Evolutionary conservation across 2,329 filamentous ascomycete species (phyloP), one percentile per base, ranked within the genome.

Genomic region (Fusarium cyanostomum): DNA sequence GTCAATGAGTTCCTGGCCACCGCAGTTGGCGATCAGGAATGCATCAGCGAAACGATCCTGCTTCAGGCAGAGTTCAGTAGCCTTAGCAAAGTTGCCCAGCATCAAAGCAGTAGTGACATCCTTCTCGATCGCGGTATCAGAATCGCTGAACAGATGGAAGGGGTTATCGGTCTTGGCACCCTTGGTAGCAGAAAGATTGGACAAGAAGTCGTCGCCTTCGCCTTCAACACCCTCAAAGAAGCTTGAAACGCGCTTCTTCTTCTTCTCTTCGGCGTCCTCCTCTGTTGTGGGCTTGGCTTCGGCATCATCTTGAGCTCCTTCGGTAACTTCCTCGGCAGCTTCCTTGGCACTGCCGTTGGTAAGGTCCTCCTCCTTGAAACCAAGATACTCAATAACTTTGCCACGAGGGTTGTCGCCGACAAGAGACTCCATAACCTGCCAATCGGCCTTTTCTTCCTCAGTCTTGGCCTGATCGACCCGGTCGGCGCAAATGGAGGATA

Each of bases 1-100:
- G 71, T 97, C 92, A 38, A 98, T 90, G 59, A 96, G 90, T 66
- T 93, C 91, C 74, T 96, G 92, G 44, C 94, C 95, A 56, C 95
- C 94, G 71, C 94, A 98, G 71, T 98, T 97, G 42, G 96, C 95
- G 73, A 99, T 94, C 81, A 99, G 92, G 78, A 99, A 97, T 34
- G 95, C 95, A 79, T 99, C 95, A 0, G 95, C 95, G 74, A 98
- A 88, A 50, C 94, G 89, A 66, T 96, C 89, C 76, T 97, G 92
- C 71, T 92, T 89, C 13, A 99, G 80, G 70, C 93, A 97, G 48
- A 97, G 87, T 54, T 96, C 91, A 56, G 96, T 89, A 15, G 95
- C 95, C 74, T 91, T 91, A 55, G 94, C 88, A 71, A 99, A 99
- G 64, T 96, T 87, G 8, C 95, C 95, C 9, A 98, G 83, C 80